Conservation (phyloP, 1,139 yeast species). For the Martiniozyma asiatica region DNA sequence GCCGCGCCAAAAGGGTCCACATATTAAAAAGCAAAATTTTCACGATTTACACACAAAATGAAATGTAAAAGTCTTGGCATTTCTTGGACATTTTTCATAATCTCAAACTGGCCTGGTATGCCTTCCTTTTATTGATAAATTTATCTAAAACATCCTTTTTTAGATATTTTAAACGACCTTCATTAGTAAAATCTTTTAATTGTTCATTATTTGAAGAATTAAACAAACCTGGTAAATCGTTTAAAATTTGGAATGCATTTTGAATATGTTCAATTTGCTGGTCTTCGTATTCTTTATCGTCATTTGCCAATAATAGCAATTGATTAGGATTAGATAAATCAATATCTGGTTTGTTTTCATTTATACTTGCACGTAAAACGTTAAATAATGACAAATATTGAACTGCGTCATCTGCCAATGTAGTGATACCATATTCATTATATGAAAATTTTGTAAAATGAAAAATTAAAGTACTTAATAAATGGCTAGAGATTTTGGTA, state of each 20-base stretch:
- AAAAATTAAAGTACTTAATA: constrained; percentile 48
- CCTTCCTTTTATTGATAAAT: constrained; percentile 62
- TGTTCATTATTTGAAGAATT: constrained; percentile 62
- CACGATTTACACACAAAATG: no score
- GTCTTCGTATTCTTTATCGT: constrained; percentile 6
- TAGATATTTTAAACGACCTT: constrained; percentile 64
- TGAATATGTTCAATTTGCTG: constrained; percentile 28
- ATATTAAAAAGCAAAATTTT: no score
- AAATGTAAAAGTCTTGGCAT: no score
- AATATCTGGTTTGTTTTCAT: constrained; percentile 1
- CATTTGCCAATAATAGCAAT: not conserved
- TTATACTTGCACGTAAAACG: constrained; percentile 30
- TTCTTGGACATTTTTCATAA: no score
- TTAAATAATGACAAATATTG: constrained; percentile 67
- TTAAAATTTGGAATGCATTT: constrained; percentile 59
- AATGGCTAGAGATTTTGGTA: constrained; percentile 44
- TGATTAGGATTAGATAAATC: constrained; percentile 1
- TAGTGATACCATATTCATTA: constrained; percentile 72
- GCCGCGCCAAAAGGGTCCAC: no score
- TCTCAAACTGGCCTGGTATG: no score
- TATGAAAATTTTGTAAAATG: constrained; percentile 72
- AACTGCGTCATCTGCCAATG: constrained; percentile 75
- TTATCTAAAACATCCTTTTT: constrained; percentile 57
- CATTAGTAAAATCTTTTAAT: constrained; percentile 67
- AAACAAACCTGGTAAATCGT: constrained; percentile 76